Conservation (phyloP, 2,329 filamentous ascomycete genomes). For the Penicillium psychrosexuale region DNA sequence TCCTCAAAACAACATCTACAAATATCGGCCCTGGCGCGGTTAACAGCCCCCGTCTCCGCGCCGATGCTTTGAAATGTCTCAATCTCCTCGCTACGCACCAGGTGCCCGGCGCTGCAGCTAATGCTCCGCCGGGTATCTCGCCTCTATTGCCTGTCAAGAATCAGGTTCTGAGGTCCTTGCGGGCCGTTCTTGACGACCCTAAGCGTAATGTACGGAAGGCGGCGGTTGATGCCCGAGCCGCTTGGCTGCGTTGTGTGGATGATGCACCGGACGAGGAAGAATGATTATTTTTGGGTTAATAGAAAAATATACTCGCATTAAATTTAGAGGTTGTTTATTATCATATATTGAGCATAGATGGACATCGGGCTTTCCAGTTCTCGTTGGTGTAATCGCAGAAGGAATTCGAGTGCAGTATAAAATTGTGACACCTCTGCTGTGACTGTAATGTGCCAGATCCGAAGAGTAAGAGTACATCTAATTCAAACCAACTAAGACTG, state of each 20-base stretch:
- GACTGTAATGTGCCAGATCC: too few species aligned
- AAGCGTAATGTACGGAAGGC: slow-evolving; percentile 62
- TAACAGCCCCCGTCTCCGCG: slow-evolving; percentile 32
- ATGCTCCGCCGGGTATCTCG: slow-evolving; percentile 30
- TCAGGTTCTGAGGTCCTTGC: slow-evolving; percentile 56
- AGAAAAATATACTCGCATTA: neutral
- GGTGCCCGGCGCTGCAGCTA: slow-evolving; percentile 20
- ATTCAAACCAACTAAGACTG: too few species aligned
- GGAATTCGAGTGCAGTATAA: too few species aligned
- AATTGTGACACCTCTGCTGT: too few species aligned
- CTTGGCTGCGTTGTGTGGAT: slow-evolving; percentile 57
- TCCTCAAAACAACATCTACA: slow-evolving; percentile 48
- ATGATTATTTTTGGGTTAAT: slow-evolving; percentile 14
- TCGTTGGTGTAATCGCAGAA: too few species aligned
- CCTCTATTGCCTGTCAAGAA: slow-evolving; percentile 56
- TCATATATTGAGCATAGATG: neutral
- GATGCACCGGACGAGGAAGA: slow-evolving; percentile 59
- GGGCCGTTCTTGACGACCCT: slow-evolving; percentile 57
- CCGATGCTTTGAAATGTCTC: slow-evolving; percentile 38
- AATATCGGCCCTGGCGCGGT: slow-evolving; percentile 16
- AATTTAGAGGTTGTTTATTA: neutral
- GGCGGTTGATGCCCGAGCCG: slow-evolving; percentile 59
- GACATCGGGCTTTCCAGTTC: too few species aligned
- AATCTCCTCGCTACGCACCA: slow-evolving; percentile 36
- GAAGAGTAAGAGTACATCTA: too few species aligned